Evolutionary conservation across 768 basidiomycete species (phyloP).

Genomic region (Dictyophora rubrovolvata): DNA sequence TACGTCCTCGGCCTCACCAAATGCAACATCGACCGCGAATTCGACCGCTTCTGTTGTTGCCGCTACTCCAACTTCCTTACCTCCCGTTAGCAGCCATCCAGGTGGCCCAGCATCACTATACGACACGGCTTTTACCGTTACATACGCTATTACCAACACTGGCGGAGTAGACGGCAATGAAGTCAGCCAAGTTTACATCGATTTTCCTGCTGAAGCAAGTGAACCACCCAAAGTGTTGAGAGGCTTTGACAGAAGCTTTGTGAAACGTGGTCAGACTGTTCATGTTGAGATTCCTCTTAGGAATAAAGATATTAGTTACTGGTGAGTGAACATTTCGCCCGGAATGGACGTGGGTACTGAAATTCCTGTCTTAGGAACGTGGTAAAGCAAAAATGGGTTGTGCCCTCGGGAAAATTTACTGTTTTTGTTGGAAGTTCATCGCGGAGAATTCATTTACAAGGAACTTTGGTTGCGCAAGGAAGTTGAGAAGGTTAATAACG

Average conservation of each 20-base stretch:
- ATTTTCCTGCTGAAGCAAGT: constrained; percentile 49
- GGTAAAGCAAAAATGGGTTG: constrained; percentile 61
- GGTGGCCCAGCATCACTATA: constrained; percentile 41
- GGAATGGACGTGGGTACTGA: no score
- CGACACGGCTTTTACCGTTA: constrained; percentile 49
- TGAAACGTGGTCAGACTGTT: constrained; percentile 36
- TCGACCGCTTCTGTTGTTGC: no score
- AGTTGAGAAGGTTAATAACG: no score
- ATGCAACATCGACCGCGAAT: constrained; percentile 33
- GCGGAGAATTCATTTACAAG: constrained; percentile 10
- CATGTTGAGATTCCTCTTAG: constrained; percentile 41
- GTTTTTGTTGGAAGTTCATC: constrained; percentile 43
- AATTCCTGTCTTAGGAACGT: constrained; percentile 37
- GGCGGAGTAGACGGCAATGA: constrained; percentile 57
- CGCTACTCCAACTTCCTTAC: background rate
- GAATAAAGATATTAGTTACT: constrained; percentile 5
- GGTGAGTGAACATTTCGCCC: background rate
- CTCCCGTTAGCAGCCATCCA: background rate
- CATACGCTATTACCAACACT: constrained; percentile 57
- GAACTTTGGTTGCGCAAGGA: background rate
- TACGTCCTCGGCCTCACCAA: background rate
- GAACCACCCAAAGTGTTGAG: constrained; percentile 66
- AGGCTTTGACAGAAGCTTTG: constrained; percentile 54
- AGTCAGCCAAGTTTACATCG: constrained; percentile 63
- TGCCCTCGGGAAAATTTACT: constrained; percentile 50